A percentile compares a stretch with the other conserved stretches of the same genome.
phyloP scores from a whole-genome alignment of 2,329 filamentous ascomycete genomes.

The Ascocoryne sarcoides region DNA sequence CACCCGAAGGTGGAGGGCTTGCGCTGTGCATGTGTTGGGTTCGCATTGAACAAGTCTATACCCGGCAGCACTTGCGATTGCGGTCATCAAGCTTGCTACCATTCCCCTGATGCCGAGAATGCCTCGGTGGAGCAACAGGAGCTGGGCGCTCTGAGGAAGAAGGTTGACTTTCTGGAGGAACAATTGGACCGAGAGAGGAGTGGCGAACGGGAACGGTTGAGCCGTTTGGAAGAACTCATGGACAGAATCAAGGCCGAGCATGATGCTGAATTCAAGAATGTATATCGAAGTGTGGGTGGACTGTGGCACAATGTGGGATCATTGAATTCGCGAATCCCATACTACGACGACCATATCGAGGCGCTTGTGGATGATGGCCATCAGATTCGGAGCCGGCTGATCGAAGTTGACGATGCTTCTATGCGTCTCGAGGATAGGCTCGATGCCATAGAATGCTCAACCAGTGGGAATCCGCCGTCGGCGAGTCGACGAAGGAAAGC shows the following conservation, averaged over 20 bases:
- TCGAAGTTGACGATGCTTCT: constrained; percentile 28
- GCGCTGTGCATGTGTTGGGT: constrained; percentile 50
- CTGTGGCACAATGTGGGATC: constrained; percentile 42
- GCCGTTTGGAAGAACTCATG: constrained; percentile 44
- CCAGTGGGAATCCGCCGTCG: constrained; percentile 5
- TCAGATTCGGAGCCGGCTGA: constrained; percentile 24
- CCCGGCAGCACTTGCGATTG: constrained; percentile 49
- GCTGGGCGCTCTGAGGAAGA: constrained; percentile 40
- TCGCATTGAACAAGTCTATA: constrained; percentile 43
- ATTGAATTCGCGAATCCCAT: constrained; percentile 40
- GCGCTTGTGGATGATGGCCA: constrained; percentile 35
- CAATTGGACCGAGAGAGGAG: constrained; percentile 32
- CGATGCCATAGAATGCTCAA: constrained; percentile 19
- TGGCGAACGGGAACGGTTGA: constrained; percentile 21
- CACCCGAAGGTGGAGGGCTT: constrained; percentile 48
- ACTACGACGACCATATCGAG: constrained; percentile 46
- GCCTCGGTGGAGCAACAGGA: constrained; percentile 37
- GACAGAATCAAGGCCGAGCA: constrained; percentile 44
- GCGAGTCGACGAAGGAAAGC: constrained; percentile 20
- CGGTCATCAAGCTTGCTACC: constrained; percentile 52
- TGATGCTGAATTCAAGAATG: constrained; percentile 43
- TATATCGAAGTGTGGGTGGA: constrained; percentile 45
- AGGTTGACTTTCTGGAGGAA: constrained; percentile 37
- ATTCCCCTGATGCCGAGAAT: constrained; percentile 39
- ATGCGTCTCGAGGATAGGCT: constrained; percentile 28